A percentile compares a stretch with the other conserved stretches of the same genome.
phyloP scores from a whole-genome alignment of 2,329 filamentous ascomycete species.

The Aotearoamyces nothofagi region DNA sequence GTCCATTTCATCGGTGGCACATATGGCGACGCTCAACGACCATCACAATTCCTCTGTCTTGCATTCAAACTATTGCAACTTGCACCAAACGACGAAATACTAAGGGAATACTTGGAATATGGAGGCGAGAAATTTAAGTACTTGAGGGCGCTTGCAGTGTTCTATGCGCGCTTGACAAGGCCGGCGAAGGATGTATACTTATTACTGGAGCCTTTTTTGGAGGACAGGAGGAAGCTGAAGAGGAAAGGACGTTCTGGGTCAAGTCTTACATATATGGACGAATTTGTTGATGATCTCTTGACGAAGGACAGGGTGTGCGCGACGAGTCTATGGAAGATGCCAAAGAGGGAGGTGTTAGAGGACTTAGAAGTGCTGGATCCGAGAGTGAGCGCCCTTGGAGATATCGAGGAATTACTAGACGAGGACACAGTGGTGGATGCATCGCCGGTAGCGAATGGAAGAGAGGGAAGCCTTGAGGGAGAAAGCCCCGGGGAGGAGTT shows the following conservation, averaged over 20 bases:
- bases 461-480: constrained; percentile 9
- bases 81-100: constrained; percentile 61
- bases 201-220: constrained; percentile 67
- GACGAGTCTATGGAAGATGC: constrained; percentile 86
- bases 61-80: constrained; percentile 91
- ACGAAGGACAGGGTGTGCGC: constrained; percentile 82
- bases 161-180: constrained; percentile 85
- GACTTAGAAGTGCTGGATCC: constrained; percentile 81
- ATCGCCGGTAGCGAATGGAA: constrained; percentile 17
- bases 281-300: constrained; percentile 85
- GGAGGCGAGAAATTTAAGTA: constrained; percentile 73
- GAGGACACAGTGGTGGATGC: constrained; percentile 23
- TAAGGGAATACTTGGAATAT: constrained; percentile 65
- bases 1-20: constrained; percentile 79
- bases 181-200: constrained; percentile 66
- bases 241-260: constrained; percentile 62
- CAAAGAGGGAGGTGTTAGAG: constrained; percentile 66
- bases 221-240: constrained; percentile 72
- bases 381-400: constrained; percentile 67
- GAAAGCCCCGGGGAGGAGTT: constrained; percentile 3
- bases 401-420: constrained; percentile 56
- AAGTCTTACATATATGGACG: constrained; percentile 67
- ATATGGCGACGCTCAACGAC: constrained; percentile 69
- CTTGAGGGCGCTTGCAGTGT: constrained; percentile 73
- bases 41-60: constrained; percentile 84